These are phyloP conservation scores for Apiotrichum montevideense DNA, from an alignment of 1,284 basidiomycete species.

Conservation along the genomic window DNA sequence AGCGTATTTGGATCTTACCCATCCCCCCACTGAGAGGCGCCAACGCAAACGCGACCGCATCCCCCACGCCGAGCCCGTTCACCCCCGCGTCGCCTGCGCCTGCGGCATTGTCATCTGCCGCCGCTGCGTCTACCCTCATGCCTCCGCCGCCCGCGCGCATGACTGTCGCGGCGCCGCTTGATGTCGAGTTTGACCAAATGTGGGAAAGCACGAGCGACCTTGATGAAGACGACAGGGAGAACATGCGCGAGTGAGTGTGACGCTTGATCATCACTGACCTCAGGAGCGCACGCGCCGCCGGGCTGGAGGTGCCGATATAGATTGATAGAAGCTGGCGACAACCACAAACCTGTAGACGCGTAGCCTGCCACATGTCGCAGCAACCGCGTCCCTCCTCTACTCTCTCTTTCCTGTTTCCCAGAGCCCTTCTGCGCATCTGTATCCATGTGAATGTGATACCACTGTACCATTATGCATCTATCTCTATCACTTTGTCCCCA, in stretches of 20 bases:
- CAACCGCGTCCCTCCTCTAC: no score
- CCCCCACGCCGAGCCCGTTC: constrained; percentile 10
- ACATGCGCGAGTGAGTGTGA: constrained; percentile 35
- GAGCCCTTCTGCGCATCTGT: no score
- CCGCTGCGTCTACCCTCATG: constrained; percentile 14
- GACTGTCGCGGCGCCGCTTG: constrained; percentile 53
- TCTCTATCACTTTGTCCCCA: not conserved
- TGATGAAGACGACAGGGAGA: constrained; percentile 65
- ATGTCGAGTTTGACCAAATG: constrained; percentile 85
- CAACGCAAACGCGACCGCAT: not conserved
- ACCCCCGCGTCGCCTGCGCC: constrained; percentile 30
- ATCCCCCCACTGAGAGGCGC: constrained; percentile 27
- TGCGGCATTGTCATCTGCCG: not conserved
- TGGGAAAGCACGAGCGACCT: constrained; percentile 86
- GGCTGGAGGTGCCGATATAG: not conserved
- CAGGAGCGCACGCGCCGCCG: constrained; percentile 3
- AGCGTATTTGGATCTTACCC: constrained; percentile 82
- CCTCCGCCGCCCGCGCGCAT: constrained; percentile 23
- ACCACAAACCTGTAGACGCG: no score
- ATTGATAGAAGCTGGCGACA: no score
- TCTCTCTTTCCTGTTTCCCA: not conserved
- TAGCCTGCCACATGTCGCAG: no score
- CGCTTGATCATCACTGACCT: not conserved
- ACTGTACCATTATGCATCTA: constrained; percentile 5
- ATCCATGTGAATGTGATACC: not conserved